Percentiles rank a stretch among this genome's conserved stretches.
Conservation (phyloP, 768 basidiomycete genomes). For the Albatrellus ellisii region DNA sequence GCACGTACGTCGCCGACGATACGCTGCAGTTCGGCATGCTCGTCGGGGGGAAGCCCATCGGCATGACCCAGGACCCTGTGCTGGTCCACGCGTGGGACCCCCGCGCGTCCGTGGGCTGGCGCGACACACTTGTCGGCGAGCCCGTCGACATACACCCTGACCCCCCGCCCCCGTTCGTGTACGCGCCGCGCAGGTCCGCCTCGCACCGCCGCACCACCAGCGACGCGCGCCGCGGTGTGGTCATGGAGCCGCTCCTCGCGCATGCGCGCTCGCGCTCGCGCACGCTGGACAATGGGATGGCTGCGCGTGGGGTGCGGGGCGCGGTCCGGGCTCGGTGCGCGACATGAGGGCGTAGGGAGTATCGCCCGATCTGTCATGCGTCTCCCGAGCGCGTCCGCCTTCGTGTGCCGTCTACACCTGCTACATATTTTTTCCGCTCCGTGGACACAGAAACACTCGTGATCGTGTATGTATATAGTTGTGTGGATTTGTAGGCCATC, state of each 20-base stretch:
- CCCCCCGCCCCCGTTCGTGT: neutral
- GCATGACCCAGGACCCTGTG: slow-evolving; percentile 2
- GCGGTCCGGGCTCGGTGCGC: no score
- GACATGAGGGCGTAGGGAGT: no score
- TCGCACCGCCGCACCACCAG: neutral
- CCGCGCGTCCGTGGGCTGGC: slow-evolving; percentile 5
- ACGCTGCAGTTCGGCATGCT: slow-evolving; percentile 11
- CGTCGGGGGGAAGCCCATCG: slow-evolving; percentile 7
- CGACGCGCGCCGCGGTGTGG: neutral
- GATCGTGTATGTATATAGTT: no score
- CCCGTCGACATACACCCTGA: slow-evolving; percentile 6
- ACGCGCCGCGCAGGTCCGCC: neutral
- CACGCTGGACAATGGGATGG: slow-evolving; percentile 9
- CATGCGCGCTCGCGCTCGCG: slow-evolving; percentile 17
- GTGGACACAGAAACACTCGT: no score
- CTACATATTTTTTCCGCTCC: no score
- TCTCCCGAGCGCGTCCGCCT: no score
- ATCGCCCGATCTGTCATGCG: no score
- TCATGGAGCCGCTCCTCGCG: slow-evolving; percentile 21
- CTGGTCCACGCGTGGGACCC: slow-evolving; percentile 10
- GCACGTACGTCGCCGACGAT: slow-evolving; percentile 17
- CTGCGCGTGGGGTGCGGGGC: no score
- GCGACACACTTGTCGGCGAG: slow-evolving; percentile 11
- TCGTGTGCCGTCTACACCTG: no score
- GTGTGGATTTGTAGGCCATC: no score